These are phyloP conservation scores for Daldinia vernicosa DNA, from an alignment of 495 filamentous ascomycete genomes.

Conservation along the genomic window DNA sequence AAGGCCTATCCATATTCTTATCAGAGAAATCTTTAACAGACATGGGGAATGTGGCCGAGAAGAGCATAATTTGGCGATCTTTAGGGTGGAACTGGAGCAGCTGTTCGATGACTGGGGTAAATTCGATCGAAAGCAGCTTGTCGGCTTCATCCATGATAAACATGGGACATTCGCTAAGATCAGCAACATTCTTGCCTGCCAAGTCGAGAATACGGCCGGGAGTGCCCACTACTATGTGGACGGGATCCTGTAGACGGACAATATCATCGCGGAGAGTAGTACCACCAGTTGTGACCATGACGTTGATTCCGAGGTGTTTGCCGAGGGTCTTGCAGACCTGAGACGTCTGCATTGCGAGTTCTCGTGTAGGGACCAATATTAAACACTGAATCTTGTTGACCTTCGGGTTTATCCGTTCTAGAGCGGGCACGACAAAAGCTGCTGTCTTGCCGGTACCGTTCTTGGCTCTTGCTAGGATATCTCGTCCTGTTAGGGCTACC, in stretches of 20 bases:
- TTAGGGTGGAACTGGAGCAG: constrained; percentile 92
- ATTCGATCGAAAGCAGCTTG: constrained; percentile 94
- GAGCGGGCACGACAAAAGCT: constrained; percentile 94
- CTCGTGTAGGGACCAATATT: constrained; percentile 94
- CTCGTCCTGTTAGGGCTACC: constrained; percentile 91
- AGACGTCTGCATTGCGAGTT: constrained; percentile 97
- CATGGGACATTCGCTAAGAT: constrained; percentile 94
- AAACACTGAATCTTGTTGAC: constrained; percentile 93
- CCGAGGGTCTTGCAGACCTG: constrained; percentile 98
- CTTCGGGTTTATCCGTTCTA: constrained; percentile 95
- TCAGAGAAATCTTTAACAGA: constrained; percentile 98
- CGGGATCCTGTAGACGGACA: constrained; percentile 88
- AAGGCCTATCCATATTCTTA: constrained; percentile 93
- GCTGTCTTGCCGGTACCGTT: constrained; percentile 99
- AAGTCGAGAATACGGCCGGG: constrained; percentile 95
- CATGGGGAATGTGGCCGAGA: constrained; percentile 95
- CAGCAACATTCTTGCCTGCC: constrained; percentile 92
- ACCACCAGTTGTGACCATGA: constrained; percentile 98
- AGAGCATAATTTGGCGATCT: constrained; percentile 98
- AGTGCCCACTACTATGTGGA: constrained; percentile 98
- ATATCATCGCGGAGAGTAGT: constrained; percentile 96
- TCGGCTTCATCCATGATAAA: constrained; percentile 99
- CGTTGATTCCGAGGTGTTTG: constrained; percentile 95
- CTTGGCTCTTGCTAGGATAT: constrained; percentile 95
- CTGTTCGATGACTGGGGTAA: constrained; percentile 96